Evolutionary conservation across 176 grass and related monocot genomes (phyloP).

Genomic region (Eragrostis curvula): DNA sequence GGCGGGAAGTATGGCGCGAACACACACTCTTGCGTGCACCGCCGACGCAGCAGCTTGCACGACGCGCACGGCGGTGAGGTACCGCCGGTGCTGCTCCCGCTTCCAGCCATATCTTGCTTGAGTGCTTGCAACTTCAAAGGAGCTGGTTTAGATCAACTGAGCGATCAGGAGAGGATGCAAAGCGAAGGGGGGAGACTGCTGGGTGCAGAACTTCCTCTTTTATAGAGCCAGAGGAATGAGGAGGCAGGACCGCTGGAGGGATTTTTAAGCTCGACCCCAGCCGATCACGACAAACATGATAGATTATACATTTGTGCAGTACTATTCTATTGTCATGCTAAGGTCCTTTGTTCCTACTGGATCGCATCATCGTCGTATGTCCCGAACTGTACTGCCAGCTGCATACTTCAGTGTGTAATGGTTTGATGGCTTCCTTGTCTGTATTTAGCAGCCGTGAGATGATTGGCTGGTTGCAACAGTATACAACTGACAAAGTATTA

Average conservation of each 20-base stretch:
- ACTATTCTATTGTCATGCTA: conserved; percentile 3
- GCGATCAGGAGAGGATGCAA: too few species aligned
- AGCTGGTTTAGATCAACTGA: too few species aligned
- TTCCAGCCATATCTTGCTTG: background rate
- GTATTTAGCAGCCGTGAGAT: conserved; percentile 22
- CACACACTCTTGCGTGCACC: conserved; percentile 58
- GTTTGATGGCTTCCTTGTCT: conserved; percentile 20
- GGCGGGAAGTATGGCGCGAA: conserved; percentile 59
- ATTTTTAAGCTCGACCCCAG: background rate
- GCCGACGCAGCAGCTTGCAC: conserved; percentile 54
- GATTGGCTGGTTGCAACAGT: background rate
- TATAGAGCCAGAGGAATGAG: conserved; percentile 19
- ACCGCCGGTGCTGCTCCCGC: background rate
- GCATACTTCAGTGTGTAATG: conserved; percentile 8
- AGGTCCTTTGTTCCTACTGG: conserved; percentile 14
- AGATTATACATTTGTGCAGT: background rate
- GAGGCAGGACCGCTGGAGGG: background rate
- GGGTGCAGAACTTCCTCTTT: background rate
- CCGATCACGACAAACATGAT: conserved; percentile 16
- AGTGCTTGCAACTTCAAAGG: background rate
- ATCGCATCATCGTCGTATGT: background rate
- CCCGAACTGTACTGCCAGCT: background rate
- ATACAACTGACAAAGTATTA: background rate
- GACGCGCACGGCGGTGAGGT: conserved; percentile 15
- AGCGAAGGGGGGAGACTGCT: conserved; percentile 14